Percentiles rank a stretch among this genome's conserved stretches.
Conservation (phyloP, 2,329 filamentous ascomycete genomes). For the Diaporthe nobilis region DNA sequence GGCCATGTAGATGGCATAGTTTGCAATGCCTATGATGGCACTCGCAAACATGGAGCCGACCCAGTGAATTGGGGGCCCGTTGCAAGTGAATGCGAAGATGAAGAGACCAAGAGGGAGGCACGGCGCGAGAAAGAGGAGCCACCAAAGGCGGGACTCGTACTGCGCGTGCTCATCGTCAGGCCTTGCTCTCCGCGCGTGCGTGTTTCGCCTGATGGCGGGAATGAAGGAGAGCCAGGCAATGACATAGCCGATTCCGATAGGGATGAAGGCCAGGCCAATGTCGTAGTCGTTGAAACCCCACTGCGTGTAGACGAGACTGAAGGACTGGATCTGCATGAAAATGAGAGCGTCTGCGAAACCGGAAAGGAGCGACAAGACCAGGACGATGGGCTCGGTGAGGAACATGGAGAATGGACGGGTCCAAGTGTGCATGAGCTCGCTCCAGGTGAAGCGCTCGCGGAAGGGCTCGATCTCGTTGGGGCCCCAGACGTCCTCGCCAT, state of each 20-base stretch:
- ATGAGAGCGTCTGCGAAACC: slow-evolving; percentile 83
- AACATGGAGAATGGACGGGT: slow-evolving; percentile 80
- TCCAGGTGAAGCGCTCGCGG: slow-evolving; percentile 69
- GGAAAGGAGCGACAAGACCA: slow-evolving; percentile 77
- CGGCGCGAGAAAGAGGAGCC: slow-evolving; percentile 73
- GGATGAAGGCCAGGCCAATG: slow-evolving; percentile 73
- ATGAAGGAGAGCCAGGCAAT: slow-evolving; percentile 73
- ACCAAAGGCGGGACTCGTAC: slow-evolving; percentile 77
- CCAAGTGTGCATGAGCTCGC: slow-evolving; percentile 71
- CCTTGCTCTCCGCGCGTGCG: slow-evolving; percentile 63
- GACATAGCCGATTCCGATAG: slow-evolving; percentile 77
- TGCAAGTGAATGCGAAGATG: slow-evolving; percentile 78
- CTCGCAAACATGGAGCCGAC: slow-evolving; percentile 76
- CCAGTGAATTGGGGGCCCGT: slow-evolving; percentile 76
- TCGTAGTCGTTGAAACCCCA: slow-evolving; percentile 73
- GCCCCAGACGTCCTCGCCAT: slow-evolving; percentile 76
- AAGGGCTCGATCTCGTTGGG: slow-evolving; percentile 79
- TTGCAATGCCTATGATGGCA: slow-evolving; percentile 78
- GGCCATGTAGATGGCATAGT: slow-evolving; percentile 78
- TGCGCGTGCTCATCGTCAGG: slow-evolving; percentile 71
- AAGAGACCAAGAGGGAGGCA: slow-evolving; percentile 77
- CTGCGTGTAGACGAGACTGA: slow-evolving; percentile 76
- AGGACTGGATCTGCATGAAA: slow-evolving; percentile 84
- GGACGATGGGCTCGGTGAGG: slow-evolving; percentile 80
- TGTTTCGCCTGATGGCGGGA: slow-evolving; percentile 68